Evolutionary conservation across 495 filamentous ascomycete species (phyloP).

Genomic region (Sporormia fimetaria): DNA sequence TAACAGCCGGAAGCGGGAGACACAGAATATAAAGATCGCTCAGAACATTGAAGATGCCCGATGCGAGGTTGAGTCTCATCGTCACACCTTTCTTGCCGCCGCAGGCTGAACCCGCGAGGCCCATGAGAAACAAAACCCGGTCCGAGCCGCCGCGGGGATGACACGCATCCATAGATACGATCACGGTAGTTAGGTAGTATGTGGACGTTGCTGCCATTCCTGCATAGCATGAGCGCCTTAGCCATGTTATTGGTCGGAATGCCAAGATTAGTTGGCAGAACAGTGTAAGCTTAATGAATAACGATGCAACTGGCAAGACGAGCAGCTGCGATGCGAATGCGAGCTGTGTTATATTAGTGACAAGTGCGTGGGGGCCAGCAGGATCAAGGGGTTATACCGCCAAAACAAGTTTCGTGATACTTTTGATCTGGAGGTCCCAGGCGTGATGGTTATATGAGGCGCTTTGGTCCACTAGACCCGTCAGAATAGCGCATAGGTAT

Average conservation of each 20-base stretch:
- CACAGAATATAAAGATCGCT: conserved; percentile 5
- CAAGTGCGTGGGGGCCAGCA: not conserved
- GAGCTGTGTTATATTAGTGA: not conserved
- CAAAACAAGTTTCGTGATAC: conserved; percentile 5
- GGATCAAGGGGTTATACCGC: not conserved
- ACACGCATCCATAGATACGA: not conserved
- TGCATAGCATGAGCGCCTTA: not conserved
- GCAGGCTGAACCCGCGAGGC: conserved; percentile 3
- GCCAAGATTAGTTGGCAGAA: conserved; percentile 2
- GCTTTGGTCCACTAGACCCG: not conserved
- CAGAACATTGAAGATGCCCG: conserved; percentile 6
- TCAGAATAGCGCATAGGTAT: too few species aligned
- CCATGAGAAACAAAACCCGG: conserved; percentile 1
- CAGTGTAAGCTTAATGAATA: conserved; percentile 1
- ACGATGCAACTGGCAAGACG: not conserved
- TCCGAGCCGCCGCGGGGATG: conserved; percentile 1
- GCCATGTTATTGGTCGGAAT: not conserved
- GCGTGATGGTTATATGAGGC: conserved; percentile 3
- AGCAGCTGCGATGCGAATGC: not conserved
- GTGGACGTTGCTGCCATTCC: not conserved
- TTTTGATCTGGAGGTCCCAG: conserved; percentile 3
- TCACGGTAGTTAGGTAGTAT: not conserved
- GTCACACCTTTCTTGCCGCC: not conserved
- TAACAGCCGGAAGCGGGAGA: conserved; percentile 2
- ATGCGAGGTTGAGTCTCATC: not conserved